phyloP scores from a whole-genome alignment of 345 rosid species.

The Jatropha curcas region DNA sequence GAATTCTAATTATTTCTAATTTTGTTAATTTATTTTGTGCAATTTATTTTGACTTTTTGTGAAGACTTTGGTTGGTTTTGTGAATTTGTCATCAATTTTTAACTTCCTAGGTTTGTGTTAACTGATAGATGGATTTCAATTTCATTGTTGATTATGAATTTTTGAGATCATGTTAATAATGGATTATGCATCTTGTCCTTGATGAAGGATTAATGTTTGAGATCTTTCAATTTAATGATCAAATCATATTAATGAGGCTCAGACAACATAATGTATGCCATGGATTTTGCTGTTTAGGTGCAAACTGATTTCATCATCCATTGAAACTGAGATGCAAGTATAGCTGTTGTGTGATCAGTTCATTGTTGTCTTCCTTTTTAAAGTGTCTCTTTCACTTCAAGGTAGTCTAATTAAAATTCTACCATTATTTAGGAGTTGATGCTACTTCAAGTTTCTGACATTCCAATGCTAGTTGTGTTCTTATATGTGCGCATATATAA shows the following conservation, averaged over 20 bases:
- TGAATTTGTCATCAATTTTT: constrained; percentile 1
- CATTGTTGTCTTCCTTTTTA: not conserved
- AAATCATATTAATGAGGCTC: not conserved
- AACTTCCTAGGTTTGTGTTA: not conserved
- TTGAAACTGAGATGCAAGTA: not conserved
- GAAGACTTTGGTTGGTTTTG: not conserved
- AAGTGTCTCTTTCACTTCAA: too few relatives aligned
- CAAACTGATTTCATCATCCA: not conserved
- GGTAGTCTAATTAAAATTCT: not conserved
- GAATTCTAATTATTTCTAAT: not conserved
- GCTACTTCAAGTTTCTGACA: too few relatives aligned
- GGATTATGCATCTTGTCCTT: not conserved
- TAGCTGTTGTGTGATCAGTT: not conserved
- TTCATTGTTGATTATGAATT: not conserved
- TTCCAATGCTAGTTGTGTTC: not conserved
- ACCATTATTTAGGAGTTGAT: not conserved
- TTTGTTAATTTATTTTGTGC: not conserved
- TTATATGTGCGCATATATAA: not conserved
- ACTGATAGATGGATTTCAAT: not conserved
- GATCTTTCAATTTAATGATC: not conserved
- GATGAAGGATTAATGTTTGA: not conserved
- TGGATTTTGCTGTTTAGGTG: not conserved
- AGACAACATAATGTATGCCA: not conserved
- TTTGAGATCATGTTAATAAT: not conserved
- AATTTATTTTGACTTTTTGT: not conserved